These are phyloP conservation scores for Pseudozyma thailandica DNA, from an alignment of 1,284 basidiomycete species.

Conservation along the genomic window DNA sequence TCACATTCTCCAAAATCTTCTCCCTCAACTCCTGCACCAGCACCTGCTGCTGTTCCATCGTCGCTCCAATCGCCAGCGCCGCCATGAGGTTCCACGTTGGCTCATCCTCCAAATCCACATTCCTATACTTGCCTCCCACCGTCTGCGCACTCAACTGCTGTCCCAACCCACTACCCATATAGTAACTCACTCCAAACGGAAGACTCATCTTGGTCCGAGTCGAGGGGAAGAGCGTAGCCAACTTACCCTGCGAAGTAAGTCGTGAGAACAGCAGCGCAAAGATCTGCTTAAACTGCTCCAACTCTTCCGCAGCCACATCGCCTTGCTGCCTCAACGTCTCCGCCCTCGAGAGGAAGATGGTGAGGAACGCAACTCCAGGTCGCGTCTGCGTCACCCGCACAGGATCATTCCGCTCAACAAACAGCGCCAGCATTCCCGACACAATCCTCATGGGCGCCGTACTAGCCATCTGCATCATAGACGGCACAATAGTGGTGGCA, in stretches of 20 bases:
- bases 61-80: slow-evolving; percentile 84
- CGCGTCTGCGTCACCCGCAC: slow-evolving; percentile 76
- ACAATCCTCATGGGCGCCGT: slow-evolving; percentile 83
- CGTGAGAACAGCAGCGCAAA: slow-evolving; percentile 86
- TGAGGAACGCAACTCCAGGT: slow-evolving; percentile 92
- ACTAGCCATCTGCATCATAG: slow-evolving; percentile 82
- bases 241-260: slow-evolving; percentile 73
- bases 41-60: slow-evolving; percentile 83
- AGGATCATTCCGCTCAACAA: slow-evolving; percentile 84
- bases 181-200: slow-evolving; percentile 71
- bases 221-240: slow-evolving; percentile 88
- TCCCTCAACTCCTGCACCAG: slow-evolving; percentile 88
- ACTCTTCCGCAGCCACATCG: slow-evolving; percentile 74
- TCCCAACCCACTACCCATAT: slow-evolving; percentile 53
- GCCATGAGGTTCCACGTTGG: slow-evolving; percentile 92
- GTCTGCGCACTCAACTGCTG: slow-evolving; percentile 29
- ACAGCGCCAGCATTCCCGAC: slow-evolving; percentile 84
- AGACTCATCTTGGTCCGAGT: slow-evolving; percentile 75
- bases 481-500: slow-evolving; percentile 84
- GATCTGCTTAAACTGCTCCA: slow-evolving; percentile 78
- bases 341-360: slow-evolving; percentile 89
- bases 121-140: slow-evolving; percentile 48
- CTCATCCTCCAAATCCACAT: slow-evolving; percentile 82
- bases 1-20: slow-evolving; percentile 88
- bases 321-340: slow-evolving; percentile 82